Conservation (phyloP, 2,329 filamentous ascomycete genomes). For the Trichoderma sp. region DNA sequence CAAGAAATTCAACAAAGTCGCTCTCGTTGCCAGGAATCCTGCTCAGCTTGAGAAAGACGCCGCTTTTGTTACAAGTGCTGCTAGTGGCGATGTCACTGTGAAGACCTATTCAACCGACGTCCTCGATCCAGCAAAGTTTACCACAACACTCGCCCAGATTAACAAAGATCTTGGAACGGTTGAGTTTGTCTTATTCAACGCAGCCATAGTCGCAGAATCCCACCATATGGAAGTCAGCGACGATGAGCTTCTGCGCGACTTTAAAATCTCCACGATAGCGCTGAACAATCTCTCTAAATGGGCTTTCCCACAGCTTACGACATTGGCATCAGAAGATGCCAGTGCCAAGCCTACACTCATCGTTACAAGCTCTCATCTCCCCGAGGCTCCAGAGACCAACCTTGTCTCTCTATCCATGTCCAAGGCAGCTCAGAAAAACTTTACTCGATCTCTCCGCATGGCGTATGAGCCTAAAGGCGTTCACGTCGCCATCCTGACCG, state of each 20-base stretch:
- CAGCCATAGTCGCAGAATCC: slow-evolving; percentile 51
- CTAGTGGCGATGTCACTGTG: slow-evolving; percentile 40
- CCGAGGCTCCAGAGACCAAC: slow-evolving; percentile 50
- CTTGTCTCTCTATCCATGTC: slow-evolving; percentile 55
- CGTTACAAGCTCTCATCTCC: slow-evolving; percentile 54
- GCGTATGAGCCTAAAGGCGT: slow-evolving; percentile 47
- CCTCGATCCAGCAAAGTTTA: slow-evolving; percentile 44
- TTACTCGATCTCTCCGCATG: slow-evolving; percentile 50
- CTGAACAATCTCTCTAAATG: slow-evolving; percentile 52
- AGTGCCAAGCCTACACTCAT: slow-evolving; percentile 49
- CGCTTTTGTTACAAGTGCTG: slow-evolving; percentile 39
- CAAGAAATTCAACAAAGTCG: slow-evolving; percentile 73
- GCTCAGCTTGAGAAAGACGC: slow-evolving; percentile 46
- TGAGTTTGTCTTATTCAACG: slow-evolving; percentile 57
- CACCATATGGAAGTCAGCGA: slow-evolving; percentile 47
- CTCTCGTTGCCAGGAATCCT: slow-evolving; percentile 51
- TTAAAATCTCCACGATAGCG: slow-evolving; percentile 53
- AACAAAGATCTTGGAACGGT: slow-evolving; percentile 47
- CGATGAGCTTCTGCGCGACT: slow-evolving; percentile 53
- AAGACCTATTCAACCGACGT: slow-evolving; percentile 51
- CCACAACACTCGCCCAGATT: slow-evolving; percentile 45
- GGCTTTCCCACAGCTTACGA: slow-evolving; percentile 49
- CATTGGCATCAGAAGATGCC: slow-evolving; percentile 38
- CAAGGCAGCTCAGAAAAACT: slow-evolving; percentile 57
- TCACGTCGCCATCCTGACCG: slow-evolving; percentile 51